Evolutionary conservation across 495 filamentous ascomycete genomes (phyloP), one percentile per base, ranked within the genome.

Genomic region (Aspergillus coremiiformis): DNA sequence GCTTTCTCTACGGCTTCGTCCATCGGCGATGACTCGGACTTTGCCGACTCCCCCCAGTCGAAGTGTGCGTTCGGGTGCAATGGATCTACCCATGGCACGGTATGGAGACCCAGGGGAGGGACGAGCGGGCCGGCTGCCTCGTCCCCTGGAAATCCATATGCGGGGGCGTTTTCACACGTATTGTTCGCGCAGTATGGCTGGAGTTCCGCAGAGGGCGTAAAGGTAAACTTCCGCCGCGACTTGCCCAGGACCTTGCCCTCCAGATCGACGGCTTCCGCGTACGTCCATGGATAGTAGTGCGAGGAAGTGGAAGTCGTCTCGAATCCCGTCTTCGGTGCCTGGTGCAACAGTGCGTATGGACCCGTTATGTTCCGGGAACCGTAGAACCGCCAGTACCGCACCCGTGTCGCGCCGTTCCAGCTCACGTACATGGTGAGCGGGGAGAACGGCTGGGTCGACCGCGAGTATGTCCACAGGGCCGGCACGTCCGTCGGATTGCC

Each of bases 391-490:
- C 71, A 77, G 33, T 35, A 49, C 15, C 64, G 48, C 27, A 77
- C 66, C 17, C 66, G 70, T 12, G 73, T 77, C 12, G 73, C 73
- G 10, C 73, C 73, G 46, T 77, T 77, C 73, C 73, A 77, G 59
- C 71, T 75, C 23, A 67, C 71, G 33, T 77, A 77, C 50, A 75
- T 63, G 30, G 52, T 69, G 1, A 64, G 73, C 0, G 66, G 50
- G 0, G 72, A 66, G 24, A 57, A 56, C 0, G 59, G 52, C 1
- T 65, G 57, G 21, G 49, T 57, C 9, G 66, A 61, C 7, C 53
- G 62, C 11, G 73, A 63, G 42, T 76, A 76, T 5, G 63, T 57
- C 67, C 70, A 75, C n/a, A 75, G 57, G 2, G 69, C 72, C 11
- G 73, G 73, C 5, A 65, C 64, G 41, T 72, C 71, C 17, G 66